Evolutionary conservation across 139 green algal species (phyloP).

Genomic region (Coccomyxa sp.): DNA sequence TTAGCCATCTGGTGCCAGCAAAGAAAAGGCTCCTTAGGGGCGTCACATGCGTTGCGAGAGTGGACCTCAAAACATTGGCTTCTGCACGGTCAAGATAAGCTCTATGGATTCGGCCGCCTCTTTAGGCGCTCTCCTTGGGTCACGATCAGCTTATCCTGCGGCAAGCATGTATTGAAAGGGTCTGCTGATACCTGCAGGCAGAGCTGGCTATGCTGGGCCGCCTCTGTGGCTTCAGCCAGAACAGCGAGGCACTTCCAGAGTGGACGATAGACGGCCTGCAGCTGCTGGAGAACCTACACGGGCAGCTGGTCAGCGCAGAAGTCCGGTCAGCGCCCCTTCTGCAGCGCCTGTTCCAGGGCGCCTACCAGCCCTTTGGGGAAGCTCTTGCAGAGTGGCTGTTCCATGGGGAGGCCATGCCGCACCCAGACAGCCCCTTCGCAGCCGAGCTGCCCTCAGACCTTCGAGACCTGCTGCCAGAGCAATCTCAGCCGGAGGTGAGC

Average conservation of each 20-base stretch:
- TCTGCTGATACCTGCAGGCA: neutral
- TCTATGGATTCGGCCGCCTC: neutral
- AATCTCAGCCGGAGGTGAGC: neutral
- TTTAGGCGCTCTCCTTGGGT: neutral
- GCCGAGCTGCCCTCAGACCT: neutral
- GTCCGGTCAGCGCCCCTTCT: neutral
- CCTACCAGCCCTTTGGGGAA: constrained; percentile 3
- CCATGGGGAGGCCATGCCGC: neutral
- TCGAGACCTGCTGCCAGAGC: no score
- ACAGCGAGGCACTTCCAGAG: neutral
- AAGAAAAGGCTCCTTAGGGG: no score
- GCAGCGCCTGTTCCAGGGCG: constrained; percentile 8
- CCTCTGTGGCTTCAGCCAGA: no score
- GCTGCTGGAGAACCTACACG: constrained; percentile 9
- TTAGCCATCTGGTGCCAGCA: no score
- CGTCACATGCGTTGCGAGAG: neutral
- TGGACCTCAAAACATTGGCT: neutral
- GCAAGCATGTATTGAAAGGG: no score
- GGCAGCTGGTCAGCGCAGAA: constrained; percentile 5
- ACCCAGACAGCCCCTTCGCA: neutral
- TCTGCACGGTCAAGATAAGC: neutral
- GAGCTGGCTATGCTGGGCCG: neutral
- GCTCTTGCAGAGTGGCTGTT: constrained; percentile 7
- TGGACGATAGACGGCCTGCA: neutral
- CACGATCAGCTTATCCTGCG: neutral